Conservation (phyloP, 1,139 yeast species). For the Petasospora fabianii region DNA sequence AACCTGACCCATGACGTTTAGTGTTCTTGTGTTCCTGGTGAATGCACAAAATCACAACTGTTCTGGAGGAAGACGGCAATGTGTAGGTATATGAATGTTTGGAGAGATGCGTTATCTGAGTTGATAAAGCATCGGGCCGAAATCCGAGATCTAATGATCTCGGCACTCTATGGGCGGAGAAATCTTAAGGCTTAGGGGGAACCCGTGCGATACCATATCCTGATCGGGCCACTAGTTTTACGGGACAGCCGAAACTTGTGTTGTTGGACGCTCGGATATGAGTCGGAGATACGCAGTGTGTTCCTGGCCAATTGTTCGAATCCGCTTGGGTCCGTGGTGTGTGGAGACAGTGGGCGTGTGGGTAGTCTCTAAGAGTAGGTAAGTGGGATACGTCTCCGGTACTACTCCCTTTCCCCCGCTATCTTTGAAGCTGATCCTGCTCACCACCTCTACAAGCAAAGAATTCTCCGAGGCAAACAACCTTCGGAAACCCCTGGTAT, state of each 20-base stretch:
- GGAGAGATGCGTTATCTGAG: not conserved
- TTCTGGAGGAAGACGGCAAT: not conserved
- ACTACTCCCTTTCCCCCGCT: too few relatives aligned
- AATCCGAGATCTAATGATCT: not conserved
- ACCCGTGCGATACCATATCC: not conserved
- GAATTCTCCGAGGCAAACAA: too few relatives aligned
- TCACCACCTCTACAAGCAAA: too few relatives aligned
- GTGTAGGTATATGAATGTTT: not conserved
- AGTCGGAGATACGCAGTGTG: too few relatives aligned
- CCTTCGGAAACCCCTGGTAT: too few relatives aligned
- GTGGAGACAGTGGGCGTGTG: too few relatives aligned
- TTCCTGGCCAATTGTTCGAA: too few relatives aligned
- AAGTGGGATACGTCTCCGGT: too few relatives aligned
- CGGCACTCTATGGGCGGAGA: not conserved
- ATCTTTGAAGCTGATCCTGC: too few relatives aligned
- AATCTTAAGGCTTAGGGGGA: not conserved
- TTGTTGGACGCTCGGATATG: not conserved
- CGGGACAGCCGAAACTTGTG: not conserved
- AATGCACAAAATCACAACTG: too few relatives aligned
- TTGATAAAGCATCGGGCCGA: not conserved
- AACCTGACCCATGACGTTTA: slow-evolving; percentile 8
- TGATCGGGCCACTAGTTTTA: not conserved
- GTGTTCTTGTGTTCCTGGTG: not conserved
- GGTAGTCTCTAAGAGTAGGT: too few relatives aligned
- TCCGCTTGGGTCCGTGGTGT: too few relatives aligned